Base-by-base conservation (phyloP, 1,284 basidiomycete genomes). In the Ceratobasidium sp. region DNA sequence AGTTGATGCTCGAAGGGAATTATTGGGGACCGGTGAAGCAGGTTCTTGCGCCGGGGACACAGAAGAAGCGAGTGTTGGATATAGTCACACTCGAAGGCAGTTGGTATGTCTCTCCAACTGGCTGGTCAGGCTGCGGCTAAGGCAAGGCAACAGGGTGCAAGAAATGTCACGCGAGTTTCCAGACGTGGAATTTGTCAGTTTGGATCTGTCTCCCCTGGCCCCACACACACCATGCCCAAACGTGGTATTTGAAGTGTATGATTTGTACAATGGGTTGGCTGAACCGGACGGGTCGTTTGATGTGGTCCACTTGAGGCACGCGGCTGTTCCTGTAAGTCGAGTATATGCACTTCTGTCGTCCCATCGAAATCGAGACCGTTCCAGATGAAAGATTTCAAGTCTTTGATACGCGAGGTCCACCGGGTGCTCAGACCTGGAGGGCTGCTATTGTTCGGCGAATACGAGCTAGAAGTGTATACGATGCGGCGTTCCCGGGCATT, bases 111-210 rank as follows among this genome's bases (percentile, higher is more conserved):
- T 40, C 3, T 25, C 15, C n/a, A 27, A 3, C 25, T 60, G 38
- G 22, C 17, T 2, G 29, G 8, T 22, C 7, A 42, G 15, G n/a
- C 35, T 53, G 34, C n/a, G 34, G 15, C 34, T 32, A 22, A 31
- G 4, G 20, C 38, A 54, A 15, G 13, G 5, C 7, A 40, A 31
- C 27, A 67, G 64, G 64, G 64, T 34, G 15, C 64, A 67, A 35
- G 64, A 67, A 67, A 42, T 67, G 25, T 38, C 64, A 3, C 50
- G 52, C 25, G 64, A 67, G 38, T 67, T 65, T 35, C 52, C 64
- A 15, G 52, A 55, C 20, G 64, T 53, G 29, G 64, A 67, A 8
- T 67, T 67, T 29, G 64, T 67, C 7, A 67, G 64, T 52, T 2
- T 67, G 27, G 64, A 67, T 25, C 45, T 42, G n/a, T 31, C 38